Conservation (phyloP, 2,329 filamentous ascomycete genomes). For the Arthrobotrys musiformis region DNA sequence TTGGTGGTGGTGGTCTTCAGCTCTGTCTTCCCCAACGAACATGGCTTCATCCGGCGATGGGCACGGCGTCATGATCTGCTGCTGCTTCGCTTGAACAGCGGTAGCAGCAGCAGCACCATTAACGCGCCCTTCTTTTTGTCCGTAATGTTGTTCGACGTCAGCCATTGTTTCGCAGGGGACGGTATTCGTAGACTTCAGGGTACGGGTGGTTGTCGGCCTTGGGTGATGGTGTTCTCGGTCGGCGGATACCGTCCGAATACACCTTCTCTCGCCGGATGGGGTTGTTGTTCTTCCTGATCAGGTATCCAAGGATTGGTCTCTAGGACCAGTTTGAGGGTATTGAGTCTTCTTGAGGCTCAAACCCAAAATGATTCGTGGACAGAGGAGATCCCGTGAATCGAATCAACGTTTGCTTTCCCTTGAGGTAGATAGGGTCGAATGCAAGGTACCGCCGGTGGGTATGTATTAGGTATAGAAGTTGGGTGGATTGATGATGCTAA, state of each 20-base stretch:
- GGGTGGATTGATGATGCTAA: neutral
- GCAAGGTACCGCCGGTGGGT: too few relatives aligned
- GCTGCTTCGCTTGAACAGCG: neutral
- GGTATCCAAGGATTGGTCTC: neutral
- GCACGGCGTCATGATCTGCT: conserved; percentile 49
- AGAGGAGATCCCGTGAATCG: conserved; percentile 21
- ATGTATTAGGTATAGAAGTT: neutral
- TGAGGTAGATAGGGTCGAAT: neutral
- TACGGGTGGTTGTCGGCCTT: neutral
- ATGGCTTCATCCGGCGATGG: conserved; percentile 55
- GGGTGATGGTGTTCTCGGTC: neutral
- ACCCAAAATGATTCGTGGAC: neutral
- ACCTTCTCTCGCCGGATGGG: neutral
- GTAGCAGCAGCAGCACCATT: conserved; percentile 3
- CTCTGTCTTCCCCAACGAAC: conserved; percentile 42
- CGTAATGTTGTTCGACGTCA: conserved; percentile 45
- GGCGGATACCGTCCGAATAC: conserved; percentile 21
- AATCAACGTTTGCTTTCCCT: conserved; percentile 16
- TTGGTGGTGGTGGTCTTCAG: neutral
- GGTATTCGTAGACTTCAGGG: conserved; percentile 17
- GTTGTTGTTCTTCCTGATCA: neutral
- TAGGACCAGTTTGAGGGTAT: neutral
- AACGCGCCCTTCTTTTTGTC: conserved; percentile 45
- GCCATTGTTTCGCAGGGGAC: conserved; percentile 37
- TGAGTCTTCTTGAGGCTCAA: conserved; percentile 1